These are phyloP conservation scores for Pseudovirgaria hyperparasitica DNA, from an alignment of 2,329 filamentous ascomycete species.

Conservation along the genomic window DNA sequence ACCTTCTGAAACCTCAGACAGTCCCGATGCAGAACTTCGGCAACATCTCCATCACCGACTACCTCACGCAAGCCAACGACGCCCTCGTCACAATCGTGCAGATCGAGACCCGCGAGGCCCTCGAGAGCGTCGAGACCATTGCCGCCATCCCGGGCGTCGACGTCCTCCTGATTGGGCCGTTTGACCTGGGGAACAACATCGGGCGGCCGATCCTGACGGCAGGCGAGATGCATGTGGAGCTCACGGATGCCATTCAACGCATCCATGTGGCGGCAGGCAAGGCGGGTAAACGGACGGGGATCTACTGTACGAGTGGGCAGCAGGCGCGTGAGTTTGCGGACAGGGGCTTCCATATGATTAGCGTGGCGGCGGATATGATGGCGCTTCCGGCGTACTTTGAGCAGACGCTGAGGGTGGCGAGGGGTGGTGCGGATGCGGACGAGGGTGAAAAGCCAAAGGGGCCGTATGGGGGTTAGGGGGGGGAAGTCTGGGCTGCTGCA, in stretches of 20 bases:
- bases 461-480: no score
- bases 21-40: conserved; percentile 35
- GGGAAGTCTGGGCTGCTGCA: no score
- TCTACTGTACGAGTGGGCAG: conserved; percentile 41
- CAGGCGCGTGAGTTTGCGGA: conserved; percentile 39
- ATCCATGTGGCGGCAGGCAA: conserved; percentile 39
- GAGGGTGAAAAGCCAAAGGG: no score
- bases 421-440: conserved; percentile 7
- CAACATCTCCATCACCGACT: conserved; percentile 30
- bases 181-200: conserved; percentile 46
- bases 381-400: conserved; percentile 30
- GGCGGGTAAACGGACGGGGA: conserved; percentile 41
- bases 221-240: conserved; percentile 34
- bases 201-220: conserved; percentile 38
- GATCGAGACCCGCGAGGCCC: conserved; percentile 31
- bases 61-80: conserved; percentile 42
- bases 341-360: conserved; percentile 42
- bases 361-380: conserved; percentile 31
- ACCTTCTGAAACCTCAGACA: no score
- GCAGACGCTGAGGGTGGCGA: conserved; percentile 20
- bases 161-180: conserved; percentile 41
- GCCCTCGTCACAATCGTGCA: conserved; percentile 38
- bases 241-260: conserved; percentile 37
- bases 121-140: conserved; percentile 32
- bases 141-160: conserved; percentile 41